Conservation (phyloP, 106 monocot species). For the Apostasia ramifera region DNA sequence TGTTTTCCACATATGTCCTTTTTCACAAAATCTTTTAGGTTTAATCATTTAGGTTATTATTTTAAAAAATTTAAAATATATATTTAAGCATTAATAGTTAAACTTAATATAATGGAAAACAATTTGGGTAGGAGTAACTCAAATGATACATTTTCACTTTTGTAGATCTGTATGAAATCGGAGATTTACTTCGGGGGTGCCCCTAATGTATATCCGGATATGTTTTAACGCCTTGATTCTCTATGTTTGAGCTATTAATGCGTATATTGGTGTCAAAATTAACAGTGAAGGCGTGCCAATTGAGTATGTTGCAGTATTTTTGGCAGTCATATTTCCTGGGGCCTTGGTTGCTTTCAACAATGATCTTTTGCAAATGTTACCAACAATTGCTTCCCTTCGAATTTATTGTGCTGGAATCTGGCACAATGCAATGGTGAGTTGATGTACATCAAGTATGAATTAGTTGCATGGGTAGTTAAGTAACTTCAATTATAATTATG, state of each 20-base stretch:
- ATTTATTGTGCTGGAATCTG: slow-evolving; percentile 98
- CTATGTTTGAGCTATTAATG: slow-evolving; percentile 6
- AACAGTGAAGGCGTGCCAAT: slow-evolving; percentile 75
- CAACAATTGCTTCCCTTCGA: slow-evolving; percentile 44
- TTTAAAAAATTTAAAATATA: neutral
- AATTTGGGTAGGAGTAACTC: neutral
- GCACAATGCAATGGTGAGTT: slow-evolving; percentile 83
- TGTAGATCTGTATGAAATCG: no score
- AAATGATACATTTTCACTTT: no score
- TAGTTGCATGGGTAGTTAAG: no score
- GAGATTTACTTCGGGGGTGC: neutral
- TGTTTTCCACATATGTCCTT: no score
- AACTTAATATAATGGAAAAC: neutral
- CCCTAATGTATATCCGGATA: neutral
- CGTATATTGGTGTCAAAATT: slow-evolving; percentile 9
- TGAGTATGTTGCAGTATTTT: slow-evolving; percentile 78
- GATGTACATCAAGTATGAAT: no score
- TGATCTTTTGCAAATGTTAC: slow-evolving; percentile 49
- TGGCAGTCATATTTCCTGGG: slow-evolving; percentile 83
- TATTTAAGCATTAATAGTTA: neutral
- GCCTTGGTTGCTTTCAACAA: slow-evolving; percentile 88
- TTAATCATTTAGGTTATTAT: no score
- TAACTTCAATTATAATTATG: no score
- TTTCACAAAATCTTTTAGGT: no score
- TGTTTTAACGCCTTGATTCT: slow-evolving; percentile 5